Evolutionary conservation across 2,329 filamentous ascomycete species (phyloP).

Genomic region (Sporothrix euskadiensis): DNA sequence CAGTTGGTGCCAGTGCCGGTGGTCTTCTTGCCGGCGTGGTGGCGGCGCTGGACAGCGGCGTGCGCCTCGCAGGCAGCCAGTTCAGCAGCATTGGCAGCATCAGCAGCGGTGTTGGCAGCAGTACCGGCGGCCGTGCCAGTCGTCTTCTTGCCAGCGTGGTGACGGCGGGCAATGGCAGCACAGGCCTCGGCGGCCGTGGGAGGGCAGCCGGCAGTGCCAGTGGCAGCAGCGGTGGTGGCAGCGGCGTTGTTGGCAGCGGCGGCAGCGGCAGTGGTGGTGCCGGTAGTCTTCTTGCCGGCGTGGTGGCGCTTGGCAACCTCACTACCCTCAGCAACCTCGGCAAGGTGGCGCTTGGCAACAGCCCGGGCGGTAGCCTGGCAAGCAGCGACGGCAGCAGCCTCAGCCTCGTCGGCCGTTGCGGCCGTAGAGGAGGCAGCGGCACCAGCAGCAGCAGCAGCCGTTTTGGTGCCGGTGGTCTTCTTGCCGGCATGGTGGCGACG

Average conservation of each 20-base stretch:
- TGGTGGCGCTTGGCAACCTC: not conserved
- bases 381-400: not conserved
- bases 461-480: constrained; percentile 8
- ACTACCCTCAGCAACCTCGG: not conserved
- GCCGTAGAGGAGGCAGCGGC: not conserved
- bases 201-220: not conserved
- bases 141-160: constrained; percentile 22
- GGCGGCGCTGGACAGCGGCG: constrained; percentile 15
- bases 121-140: not conserved
- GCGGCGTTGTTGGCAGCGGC: not conserved
- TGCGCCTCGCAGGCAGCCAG: constrained; percentile 3
- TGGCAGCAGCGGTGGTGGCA: not conserved
- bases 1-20: not conserved
- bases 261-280: not conserved
- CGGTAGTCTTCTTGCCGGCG: constrained; percentile 2
- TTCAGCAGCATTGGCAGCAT: constrained; percentile 14
- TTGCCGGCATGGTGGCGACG: constrained; percentile 19
- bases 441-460: not conserved
- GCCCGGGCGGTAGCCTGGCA: not conserved
- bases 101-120: not conserved
- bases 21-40: constrained; percentile 26
- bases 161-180: constrained; percentile 15
- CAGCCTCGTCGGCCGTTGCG: constrained; percentile 1
- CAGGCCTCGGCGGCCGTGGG: not conserved
- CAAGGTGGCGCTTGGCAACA: constrained; percentile 15